Conservation (phyloP, 768 basidiomycete species). For the Tubosaeta brunneosetosa region DNA sequence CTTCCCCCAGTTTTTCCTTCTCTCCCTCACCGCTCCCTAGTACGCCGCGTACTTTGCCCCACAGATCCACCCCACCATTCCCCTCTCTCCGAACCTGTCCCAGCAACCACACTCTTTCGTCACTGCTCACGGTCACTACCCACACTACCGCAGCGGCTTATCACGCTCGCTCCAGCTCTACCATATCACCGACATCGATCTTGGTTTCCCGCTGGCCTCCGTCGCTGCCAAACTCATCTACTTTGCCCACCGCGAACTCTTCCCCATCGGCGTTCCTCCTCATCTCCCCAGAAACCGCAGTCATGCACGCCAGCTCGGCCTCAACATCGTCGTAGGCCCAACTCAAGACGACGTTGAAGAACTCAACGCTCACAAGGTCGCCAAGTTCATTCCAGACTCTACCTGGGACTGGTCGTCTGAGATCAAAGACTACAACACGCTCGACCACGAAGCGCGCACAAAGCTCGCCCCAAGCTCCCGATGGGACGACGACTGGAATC, state of each 20-base stretch:
- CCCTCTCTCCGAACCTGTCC: constrained; percentile 31
- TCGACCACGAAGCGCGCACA: constrained; percentile 20
- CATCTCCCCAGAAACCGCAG: constrained; percentile 32
- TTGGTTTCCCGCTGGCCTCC: constrained; percentile 43
- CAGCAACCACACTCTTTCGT: constrained; percentile 27
- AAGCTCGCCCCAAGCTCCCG: constrained; percentile 35
- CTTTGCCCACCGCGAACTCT: constrained; percentile 52
- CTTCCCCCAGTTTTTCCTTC: not conserved
- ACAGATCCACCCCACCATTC: constrained; percentile 54
- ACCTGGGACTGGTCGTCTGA: constrained; percentile 23
- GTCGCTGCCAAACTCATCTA: constrained; percentile 60
- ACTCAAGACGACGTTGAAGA: constrained; percentile 60
- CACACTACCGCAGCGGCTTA: constrained; percentile 37
- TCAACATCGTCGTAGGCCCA: constrained; percentile 32
- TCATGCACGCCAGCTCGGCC: constrained; percentile 21
- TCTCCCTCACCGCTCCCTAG: constrained; percentile 26
- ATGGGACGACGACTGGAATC: constrained; percentile 59
- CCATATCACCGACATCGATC: constrained; percentile 24
- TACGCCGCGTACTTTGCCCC: constrained; percentile 60
- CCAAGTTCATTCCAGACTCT: constrained; percentile 23
- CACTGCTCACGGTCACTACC: constrained; percentile 45
- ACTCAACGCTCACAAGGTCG: constrained; percentile 42
- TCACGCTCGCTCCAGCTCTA: constrained; percentile 31
- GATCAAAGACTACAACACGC: constrained; percentile 16
- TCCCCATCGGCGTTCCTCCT: constrained; percentile 40